These are phyloP conservation scores for Amorphotheca resinae DNA, from an alignment of 495 filamentous ascomycete species.

Conservation along the genomic window DNA sequence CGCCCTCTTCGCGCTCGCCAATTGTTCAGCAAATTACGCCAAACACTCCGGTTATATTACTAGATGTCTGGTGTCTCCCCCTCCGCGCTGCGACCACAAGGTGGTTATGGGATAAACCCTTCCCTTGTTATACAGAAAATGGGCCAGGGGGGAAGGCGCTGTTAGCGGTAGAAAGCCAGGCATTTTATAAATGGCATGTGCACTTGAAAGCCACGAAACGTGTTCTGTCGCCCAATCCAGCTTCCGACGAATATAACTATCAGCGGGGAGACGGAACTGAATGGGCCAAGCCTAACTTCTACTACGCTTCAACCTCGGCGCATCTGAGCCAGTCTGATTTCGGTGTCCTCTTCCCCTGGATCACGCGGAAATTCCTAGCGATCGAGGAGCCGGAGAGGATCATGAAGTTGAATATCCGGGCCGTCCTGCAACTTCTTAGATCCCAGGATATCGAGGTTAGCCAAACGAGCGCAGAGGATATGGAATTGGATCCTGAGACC, in stretches of 20 bases:
- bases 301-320: conserved; percentile 47
- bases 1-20: conserved; percentile 31
- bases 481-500: conserved; percentile 21
- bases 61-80: conserved; percentile 67
- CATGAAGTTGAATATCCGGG: conserved; percentile 49
- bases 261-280: conserved; percentile 3
- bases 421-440: conserved; percentile 48
- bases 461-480: conserved; percentile 35
- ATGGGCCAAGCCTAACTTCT: conserved; percentile 36
- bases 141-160: conserved; percentile 36
- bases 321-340: conserved; percentile 70
- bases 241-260: conserved; percentile 19
- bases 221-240: conserved; percentile 39
- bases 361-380: conserved; percentile 44
- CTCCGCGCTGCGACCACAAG: conserved; percentile 40
- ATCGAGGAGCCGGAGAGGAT: conserved; percentile 49
- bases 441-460: conserved; percentile 37
- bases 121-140: conserved; percentile 46
- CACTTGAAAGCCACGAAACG: conserved; percentile 49
- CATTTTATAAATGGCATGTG: conserved; percentile 58
- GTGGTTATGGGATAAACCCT: conserved; percentile 47
- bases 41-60: conserved; percentile 43
- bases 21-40: conserved; percentile 51
- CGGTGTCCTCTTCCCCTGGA: conserved; percentile 60
- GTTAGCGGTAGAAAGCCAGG: conserved; percentile 52